A percentile compares a stretch with the other conserved stretches of the same genome.
Conservation (phyloP, 2,329 filamentous ascomycete species). For the Coniochaeta hoffmannii region DNA sequence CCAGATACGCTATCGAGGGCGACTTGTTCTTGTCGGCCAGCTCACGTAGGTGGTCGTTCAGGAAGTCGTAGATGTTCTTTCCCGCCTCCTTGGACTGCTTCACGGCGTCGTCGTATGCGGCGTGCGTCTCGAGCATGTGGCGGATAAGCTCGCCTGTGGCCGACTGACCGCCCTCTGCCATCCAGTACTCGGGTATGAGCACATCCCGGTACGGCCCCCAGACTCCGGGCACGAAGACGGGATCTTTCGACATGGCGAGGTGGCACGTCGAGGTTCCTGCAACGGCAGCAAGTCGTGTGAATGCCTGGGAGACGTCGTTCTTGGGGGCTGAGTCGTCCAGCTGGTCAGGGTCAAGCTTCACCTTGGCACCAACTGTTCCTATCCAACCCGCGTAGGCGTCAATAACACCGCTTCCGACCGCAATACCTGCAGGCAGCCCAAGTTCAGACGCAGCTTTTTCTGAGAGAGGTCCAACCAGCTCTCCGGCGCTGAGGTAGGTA, state of each 20-base stretch:
- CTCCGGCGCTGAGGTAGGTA: conserved; percentile 82
- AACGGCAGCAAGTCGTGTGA: conserved; percentile 85
- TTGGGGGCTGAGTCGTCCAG: conserved; percentile 61
- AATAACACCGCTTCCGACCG: conserved; percentile 92
- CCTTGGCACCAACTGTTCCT: conserved; percentile 95
- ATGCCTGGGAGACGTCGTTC: conserved; percentile 88
- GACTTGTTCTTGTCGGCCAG: conserved; percentile 62
- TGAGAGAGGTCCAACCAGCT: conserved; percentile 78
- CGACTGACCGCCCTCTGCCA: conserved; percentile 94
- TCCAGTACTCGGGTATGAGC: conserved; percentile 85
- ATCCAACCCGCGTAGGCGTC: conserved; percentile 99
- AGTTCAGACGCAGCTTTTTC: conserved; percentile 77
- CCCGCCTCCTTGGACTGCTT: conserved; percentile 75
- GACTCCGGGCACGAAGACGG: conserved; percentile 89
- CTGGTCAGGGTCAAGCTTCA: conserved; percentile 62
- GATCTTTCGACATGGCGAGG: conserved; percentile 86
- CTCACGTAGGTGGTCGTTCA: conserved; percentile 79
- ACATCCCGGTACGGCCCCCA: conserved; percentile 98
- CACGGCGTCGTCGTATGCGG: conserved; percentile 74
- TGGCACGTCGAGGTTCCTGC: conserved; percentile 97
- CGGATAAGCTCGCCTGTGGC: conserved; percentile 92
- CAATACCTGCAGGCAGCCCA: conserved; percentile 78
- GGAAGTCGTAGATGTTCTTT: conserved; percentile 88
- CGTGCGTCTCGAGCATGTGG: conserved; percentile 91
- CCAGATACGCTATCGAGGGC: conserved; percentile 76